phyloP scores from a whole-genome alignment of 495 filamentous ascomycete species.

The Penicillium antarcticum region DNA sequence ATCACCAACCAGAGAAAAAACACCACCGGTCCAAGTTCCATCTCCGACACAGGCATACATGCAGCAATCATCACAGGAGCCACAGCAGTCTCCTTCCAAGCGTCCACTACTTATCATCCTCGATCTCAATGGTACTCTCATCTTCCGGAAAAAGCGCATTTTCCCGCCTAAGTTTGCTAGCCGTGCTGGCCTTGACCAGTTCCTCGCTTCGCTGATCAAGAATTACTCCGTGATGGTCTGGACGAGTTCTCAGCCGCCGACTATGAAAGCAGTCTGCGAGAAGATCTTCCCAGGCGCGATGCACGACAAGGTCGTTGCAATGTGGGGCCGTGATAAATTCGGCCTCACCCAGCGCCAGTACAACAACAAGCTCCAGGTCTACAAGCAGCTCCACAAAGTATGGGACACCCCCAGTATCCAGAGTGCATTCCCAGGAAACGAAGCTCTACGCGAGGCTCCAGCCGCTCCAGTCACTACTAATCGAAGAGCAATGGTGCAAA shows the following conservation, averaged over 20 bases:
- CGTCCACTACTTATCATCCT: conserved; percentile 72
- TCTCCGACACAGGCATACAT: conserved; percentile 43
- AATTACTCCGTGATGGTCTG: conserved; percentile 82
- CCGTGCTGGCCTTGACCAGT: conserved; percentile 60
- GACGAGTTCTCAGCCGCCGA: conserved; percentile 76
- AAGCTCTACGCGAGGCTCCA: background rate
- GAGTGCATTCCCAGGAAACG: conserved; percentile 39
- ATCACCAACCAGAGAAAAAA: background rate
- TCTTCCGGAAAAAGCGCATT: conserved; percentile 58
- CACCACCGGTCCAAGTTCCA: conserved; percentile 23
- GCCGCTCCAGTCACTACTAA: background rate
- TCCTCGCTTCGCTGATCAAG: conserved; percentile 63
- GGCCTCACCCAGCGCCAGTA: conserved; percentile 62
- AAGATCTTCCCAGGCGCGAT: conserved; percentile 46
- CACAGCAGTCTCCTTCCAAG: conserved; percentile 22
- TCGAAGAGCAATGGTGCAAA: background rate
- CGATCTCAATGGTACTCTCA: conserved; percentile 89
- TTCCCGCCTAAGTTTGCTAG: conserved; percentile 50
- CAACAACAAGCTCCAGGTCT: conserved; percentile 70
- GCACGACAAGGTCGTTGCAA: conserved; percentile 53
- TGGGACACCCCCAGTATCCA: conserved; percentile 62
- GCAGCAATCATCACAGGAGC: conserved; percentile 30
- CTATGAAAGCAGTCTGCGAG: conserved; percentile 57
- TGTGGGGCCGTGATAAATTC: conserved; percentile 81
- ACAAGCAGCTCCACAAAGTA: conserved; percentile 73